Conservation (phyloP, 495 filamentous ascomycete genomes). For the Tuber microsphaerosporum region DNA sequence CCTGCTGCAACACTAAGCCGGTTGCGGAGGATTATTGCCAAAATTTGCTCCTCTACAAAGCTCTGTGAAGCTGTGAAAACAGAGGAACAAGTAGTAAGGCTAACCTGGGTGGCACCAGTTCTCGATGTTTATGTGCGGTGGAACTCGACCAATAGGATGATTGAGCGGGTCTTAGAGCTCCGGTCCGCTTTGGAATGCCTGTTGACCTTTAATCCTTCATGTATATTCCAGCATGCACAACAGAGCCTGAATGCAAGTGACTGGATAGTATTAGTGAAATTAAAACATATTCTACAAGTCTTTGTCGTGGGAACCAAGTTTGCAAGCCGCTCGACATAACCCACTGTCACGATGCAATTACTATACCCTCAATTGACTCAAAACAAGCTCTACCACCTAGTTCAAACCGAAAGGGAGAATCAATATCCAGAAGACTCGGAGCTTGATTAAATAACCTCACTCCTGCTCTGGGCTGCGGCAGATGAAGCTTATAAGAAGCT, state of each 20-base stretch:
- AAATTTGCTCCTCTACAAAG: neutral
- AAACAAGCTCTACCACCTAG: too few relatives aligned
- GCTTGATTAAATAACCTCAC: neutral
- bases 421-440: neutral
- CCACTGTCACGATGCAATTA: neutral
- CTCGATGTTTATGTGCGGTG: neutral
- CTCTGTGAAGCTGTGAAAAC: slow-evolving; percentile 3
- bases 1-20: neutral
- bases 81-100: neutral
- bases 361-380: neutral
- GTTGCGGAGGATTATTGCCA: slow-evolving; percentile 1
- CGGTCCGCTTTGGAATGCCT: neutral
- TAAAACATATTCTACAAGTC: too few relatives aligned
- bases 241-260: neutral
- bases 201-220: neutral
- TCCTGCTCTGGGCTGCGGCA: too few relatives aligned
- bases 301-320: neutral
- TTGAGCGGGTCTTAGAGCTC: neutral
- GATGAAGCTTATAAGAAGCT: neutral
- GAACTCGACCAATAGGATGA: slow-evolving; percentile 8
- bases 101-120: neutral
- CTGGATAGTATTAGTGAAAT: too few relatives aligned
- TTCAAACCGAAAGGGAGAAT: neutral
- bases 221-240: neutral
- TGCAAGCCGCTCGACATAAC: neutral